phyloP scores from a whole-genome alignment of 805 yeast species.

The Kluyveromyces aestuarii region DNA sequence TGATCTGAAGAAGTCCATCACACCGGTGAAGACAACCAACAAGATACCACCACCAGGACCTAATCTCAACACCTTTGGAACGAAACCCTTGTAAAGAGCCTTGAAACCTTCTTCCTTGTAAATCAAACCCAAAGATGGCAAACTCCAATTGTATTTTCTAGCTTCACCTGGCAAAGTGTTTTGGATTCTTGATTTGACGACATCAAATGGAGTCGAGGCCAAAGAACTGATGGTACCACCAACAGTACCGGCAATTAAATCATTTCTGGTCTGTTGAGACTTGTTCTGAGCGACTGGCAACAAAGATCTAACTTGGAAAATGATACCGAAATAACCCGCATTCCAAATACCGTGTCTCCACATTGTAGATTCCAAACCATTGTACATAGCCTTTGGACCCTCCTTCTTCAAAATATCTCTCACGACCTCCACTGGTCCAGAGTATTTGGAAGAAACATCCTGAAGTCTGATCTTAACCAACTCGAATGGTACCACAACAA shows the following conservation, averaged over 20 bases:
- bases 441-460: slow-evolving; percentile 74
- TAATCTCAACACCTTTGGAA: slow-evolving; percentile 92
- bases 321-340: slow-evolving; percentile 95
- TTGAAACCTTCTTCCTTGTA: slow-evolving; percentile 80
- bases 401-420: slow-evolving; percentile 60
- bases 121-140: slow-evolving; percentile 67
- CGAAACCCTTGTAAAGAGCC: slow-evolving; percentile 91
- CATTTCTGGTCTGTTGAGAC: slow-evolving; percentile 73
- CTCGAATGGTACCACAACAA: slow-evolving; percentile 97
- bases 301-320: slow-evolving; percentile 71
- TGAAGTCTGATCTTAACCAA: slow-evolving; percentile 91
- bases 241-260: slow-evolving; percentile 83
- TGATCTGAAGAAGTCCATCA: slow-evolving; percentile 85
- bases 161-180: slow-evolving; percentile 64
- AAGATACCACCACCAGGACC: slow-evolving; percentile 99
- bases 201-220: slow-evolving; percentile 94
- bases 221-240: slow-evolving; percentile 98
- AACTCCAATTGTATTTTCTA: slow-evolving; percentile 87
- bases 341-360: slow-evolving; percentile 98
- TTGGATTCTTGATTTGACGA: slow-evolving; percentile 94
- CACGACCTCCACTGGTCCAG: slow-evolving; percentile 77
- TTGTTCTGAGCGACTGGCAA: slow-evolving; percentile 70
- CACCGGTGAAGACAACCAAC: slow-evolving; percentile 89
- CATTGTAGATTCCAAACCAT: slow-evolving; percentile 92
- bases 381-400: slow-evolving; percentile 79